Evolutionary conservation across 78 protist genomes (phyloP), one percentile per base, ranked within the genome.

Genomic region (Protostelium mycophagum): DNA sequence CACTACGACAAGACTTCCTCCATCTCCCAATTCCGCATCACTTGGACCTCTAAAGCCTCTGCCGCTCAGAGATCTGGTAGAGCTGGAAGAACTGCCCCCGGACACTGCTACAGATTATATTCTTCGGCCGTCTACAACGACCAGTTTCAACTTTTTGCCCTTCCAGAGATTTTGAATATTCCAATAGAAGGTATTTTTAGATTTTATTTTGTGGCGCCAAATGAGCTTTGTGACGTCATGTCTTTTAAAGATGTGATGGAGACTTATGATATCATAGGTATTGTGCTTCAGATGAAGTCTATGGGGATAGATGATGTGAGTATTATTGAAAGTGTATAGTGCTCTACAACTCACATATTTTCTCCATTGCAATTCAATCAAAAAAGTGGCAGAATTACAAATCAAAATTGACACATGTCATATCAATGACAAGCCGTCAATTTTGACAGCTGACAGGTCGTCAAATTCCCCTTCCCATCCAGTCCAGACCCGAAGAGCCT

Each of bases 21-120:
- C 85, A 35, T 97, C 28, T 23, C 86, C 0, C 63, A 37, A 36
- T 97, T 95, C 84, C 87, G 38, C n/a, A 92, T 98, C 87, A 86
- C 37, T 10, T 98, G 99, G 99, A 91, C 89, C 0, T 95, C 98
- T 16, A 25, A 94, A 83, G 99, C 99, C 0, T 63, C 95, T 0
- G 96, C 97, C 0, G 96, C 96, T 39, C 95, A 96, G 92, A 93
- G 99, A n/a, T 92, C 98, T 0, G 99, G 99, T 10, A 95, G 99
- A 85, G 99, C 99, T 0, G 99, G 99, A 35, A 92, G 99, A 28
- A 91, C 93, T 1, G 99, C 96, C 0, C 97, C 98, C 23, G 99
- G 99, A 1, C 98, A 97, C 91, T 92, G 98, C 91, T 98, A 97
- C 87, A 89, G 98, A 9, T 90, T 98, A 16, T 98, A 90, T 90